phyloP scores from a whole-genome alignment of 768 basidiomycete species.

The Tylopilus subfusipes region DNA sequence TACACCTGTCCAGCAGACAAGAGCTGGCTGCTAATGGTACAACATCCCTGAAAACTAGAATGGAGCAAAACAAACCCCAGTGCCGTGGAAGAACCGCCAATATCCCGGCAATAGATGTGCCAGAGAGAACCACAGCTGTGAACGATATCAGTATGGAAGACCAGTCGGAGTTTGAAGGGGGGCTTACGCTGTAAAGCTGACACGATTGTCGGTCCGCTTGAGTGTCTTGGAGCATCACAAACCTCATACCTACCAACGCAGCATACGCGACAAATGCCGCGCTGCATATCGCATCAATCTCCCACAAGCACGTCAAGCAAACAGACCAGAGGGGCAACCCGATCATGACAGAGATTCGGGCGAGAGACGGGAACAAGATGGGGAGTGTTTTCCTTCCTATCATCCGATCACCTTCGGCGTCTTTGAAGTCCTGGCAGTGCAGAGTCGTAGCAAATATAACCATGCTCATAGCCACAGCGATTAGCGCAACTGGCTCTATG shows the following conservation, averaged over 20 bases:
- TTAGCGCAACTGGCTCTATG: slow-evolving; percentile 24
- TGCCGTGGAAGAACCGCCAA: slow-evolving; percentile 26
- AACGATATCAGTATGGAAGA: background rate
- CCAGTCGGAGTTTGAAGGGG: background rate
- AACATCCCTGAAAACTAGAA: slow-evolving; percentile 5
- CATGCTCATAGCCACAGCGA: slow-evolving; percentile 32
- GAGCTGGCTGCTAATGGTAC: slow-evolving; percentile 4
- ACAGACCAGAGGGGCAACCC: slow-evolving; percentile 31
- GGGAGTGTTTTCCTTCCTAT: slow-evolving; percentile 42
- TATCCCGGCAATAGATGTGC: slow-evolving; percentile 31
- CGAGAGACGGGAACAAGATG: slow-evolving; percentile 37
- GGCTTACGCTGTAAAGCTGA: slow-evolving; percentile 30
- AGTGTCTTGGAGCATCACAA: slow-evolving; percentile 20
- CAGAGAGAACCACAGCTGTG: slow-evolving; percentile 32
- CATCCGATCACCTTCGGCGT: slow-evolving; percentile 40
- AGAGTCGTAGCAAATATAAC: slow-evolving; percentile 37
- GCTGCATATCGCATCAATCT: slow-evolving; percentile 27
- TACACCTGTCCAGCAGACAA: slow-evolving; percentile 7
- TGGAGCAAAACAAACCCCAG: slow-evolving; percentile 7
- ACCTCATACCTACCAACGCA: slow-evolving; percentile 23
- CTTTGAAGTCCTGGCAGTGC: slow-evolving; percentile 36
- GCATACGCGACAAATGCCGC: slow-evolving; percentile 26
- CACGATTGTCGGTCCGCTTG: slow-evolving; percentile 28
- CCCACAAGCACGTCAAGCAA: slow-evolving; percentile 25
- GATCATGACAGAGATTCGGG: slow-evolving; percentile 25